Base-by-base conservation (phyloP, 805 yeast species). In the Candida hispaniensis region DNA sequence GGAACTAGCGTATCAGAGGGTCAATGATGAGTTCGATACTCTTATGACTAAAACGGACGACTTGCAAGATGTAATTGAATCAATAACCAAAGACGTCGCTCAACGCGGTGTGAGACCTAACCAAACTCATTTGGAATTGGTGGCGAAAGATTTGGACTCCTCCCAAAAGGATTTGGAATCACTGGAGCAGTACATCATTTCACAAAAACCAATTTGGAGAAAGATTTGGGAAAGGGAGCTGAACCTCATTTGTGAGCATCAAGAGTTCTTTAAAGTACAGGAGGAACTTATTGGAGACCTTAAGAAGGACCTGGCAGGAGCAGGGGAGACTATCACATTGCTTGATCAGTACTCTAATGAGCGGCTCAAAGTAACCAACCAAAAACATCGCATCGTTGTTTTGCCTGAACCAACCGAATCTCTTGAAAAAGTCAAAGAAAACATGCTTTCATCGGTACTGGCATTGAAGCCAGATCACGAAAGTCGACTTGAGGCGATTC, bases 211-310 rank as follows among this genome's bases (percentile, higher is more conserved):
- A 5, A 73, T 72, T 18, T 85, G 97, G 94, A 80, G 81, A 51
- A 71, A 71, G 45, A 76, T 82, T 6, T 88, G 98, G 96, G 95
- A 86, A 51, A 62, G 76, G 4, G 95, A 85, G 51, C 66, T 91
- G 39, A 91, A 83, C 42, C 76, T 77, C 21, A 88, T 91, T 9
- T 79, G 94, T 44, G 94, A 83, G 49, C 96, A 86, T 50, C 97
- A 91, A 54, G 93, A 88, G 45, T 83, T 83, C 54, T 73, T 86
- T 58, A 80, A 80, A 39, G 66, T 83, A 12, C 96, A 88, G 55
- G 95, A 83, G 48, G 94, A 82, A 41, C 67, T 93, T 38, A 71
- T 82, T 2, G 66, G 64, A 18, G 93, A 88, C 50, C 58, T 91
- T 43, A 71, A 68, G 25, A 91, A 82, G 43, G 99, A 91, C 56